phyloP scores from a whole-genome alignment of 805 yeast genomes.

The Starmerella vaccinii region DNA sequence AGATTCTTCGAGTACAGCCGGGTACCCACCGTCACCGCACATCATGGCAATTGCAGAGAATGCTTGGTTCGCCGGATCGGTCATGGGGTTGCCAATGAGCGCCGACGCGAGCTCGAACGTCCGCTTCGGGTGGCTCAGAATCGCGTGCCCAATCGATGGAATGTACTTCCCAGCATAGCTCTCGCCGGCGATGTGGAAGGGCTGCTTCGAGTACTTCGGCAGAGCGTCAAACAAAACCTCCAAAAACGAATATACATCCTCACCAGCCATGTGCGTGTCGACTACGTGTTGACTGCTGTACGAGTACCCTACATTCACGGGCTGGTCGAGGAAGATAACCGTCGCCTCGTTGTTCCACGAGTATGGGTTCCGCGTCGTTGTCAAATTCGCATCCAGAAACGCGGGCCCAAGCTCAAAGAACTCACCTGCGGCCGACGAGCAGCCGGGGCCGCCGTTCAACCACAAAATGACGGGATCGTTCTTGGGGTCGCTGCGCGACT shows the following conservation, averaged over 20 bases:
- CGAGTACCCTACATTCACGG: conserved; percentile 89
- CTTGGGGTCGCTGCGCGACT: conserved; percentile 69
- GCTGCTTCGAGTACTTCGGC: conserved; percentile 51
- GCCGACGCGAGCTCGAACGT: conserved; percentile 66
- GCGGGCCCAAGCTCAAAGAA: conserved; percentile 93
- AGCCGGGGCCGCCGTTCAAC: conserved; percentile 98
- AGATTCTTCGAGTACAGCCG: conserved; percentile 65
- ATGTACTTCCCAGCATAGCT: conserved; percentile 93
- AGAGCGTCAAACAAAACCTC: conserved; percentile 78
- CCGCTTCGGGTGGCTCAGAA: conserved; percentile 49
- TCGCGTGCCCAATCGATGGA: conserved; percentile 69
- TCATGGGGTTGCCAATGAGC: conserved; percentile 86
- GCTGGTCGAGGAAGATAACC: conserved; percentile 88
- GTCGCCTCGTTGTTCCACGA: conserved; percentile 93
- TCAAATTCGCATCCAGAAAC: conserved; percentile 53
- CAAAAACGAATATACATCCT: conserved; percentile 80
- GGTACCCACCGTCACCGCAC: conserved; percentile 80
- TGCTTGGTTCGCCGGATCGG: conserved; percentile 75
- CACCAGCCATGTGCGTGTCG: conserved; percentile 53
- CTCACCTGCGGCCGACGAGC: conserved; percentile 83
- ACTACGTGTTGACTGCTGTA: conserved; percentile 38
- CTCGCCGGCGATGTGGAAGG: conserved; percentile 87
- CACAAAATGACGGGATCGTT: conserved; percentile 79
- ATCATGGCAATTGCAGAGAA: conserved; percentile 87
- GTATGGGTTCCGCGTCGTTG: conserved; percentile 70